Conservation (phyloP, 164 flowering plant genomes). For the Akebia trifoliata region DNA sequence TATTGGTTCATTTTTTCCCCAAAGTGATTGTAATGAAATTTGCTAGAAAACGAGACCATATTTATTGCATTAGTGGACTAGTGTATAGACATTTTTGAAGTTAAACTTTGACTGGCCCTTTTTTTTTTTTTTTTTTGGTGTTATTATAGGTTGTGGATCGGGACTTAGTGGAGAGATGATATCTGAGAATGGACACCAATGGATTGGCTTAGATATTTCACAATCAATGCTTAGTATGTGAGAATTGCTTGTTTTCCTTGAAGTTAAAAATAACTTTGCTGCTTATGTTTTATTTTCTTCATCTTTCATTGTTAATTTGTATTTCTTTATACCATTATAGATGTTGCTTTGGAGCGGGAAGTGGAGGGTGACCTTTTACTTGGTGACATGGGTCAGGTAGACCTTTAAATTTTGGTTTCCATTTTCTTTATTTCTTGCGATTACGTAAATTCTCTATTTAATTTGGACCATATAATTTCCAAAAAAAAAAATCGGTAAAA, state of each 20-base stretch:
- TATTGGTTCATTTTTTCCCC: background rate
- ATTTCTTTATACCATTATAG: constrained; percentile 24
- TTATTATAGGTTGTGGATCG: constrained; percentile 88
- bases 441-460: background rate
- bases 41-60: no score
- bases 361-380: constrained; percentile 88
- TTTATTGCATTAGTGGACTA: background rate
- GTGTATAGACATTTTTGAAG: background rate
- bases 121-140: background rate
- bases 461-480: background rate
- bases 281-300: background rate
- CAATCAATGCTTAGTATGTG: constrained; percentile 79
- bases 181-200: constrained; percentile 77
- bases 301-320: constrained; percentile 1
- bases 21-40: no score
- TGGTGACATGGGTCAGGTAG: constrained; percentile 96
- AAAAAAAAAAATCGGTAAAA: no score
- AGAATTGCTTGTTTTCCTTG: background rate
- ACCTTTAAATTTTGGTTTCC: background rate
- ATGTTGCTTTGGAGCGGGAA: constrained; percentile 83
- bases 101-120: background rate
- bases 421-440: background rate
- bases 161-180: constrained; percentile 94
- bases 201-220: constrained; percentile 97
- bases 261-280: no score